Evolutionary conservation across 139 green algal species (phyloP), one percentile per base, ranked within the genome.

Genomic region (Picochlorum sp.): DNA sequence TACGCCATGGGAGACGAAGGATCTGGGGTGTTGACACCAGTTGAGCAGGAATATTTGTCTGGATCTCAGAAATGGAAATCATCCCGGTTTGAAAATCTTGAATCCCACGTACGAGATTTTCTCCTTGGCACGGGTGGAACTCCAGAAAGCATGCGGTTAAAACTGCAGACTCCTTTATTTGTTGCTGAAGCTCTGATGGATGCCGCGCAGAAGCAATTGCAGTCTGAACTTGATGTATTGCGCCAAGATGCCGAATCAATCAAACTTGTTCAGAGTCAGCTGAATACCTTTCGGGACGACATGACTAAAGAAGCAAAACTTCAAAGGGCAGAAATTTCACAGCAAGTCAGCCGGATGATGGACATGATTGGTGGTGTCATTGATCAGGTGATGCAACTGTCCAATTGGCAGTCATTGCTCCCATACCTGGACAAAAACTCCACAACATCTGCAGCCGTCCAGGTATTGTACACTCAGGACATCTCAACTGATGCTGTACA

Each of bases 91-190:
- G 68, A 67, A 6, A 55, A 63, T 30, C 73, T 95, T 57, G 86
- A 94, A 62, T 44, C 56, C 16, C 87, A 88, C 64, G 81, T 97
- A 1, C 79, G 80, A 44, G 67, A 85, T 66, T 97, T 95, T 78
- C 75, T 97, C 24, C 66, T 74, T 20, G 84, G 81, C 1, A 64
- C 65, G 0, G 69, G n/a, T 60, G 14, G 9, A 66, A 61, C 3
- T 81, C 79, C 21, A 30, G 92, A 98, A 77, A 77, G 83, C n/a
- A 70, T 95, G 45, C 82, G 91, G 5, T 70, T 97, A 10, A 98
- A 98, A 81, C 78, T 98, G 67, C 79, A 94, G 63, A 97, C 92
- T 30, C 92, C 92, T 20, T 73, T 98, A 61, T 88, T 75, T 59
- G 83, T 98, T 18, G 81, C 83, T 1, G 81, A 90, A 31, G 92